Conservation (phyloP, 345 rosid species). For the Eucalyptus regnans region DNA sequence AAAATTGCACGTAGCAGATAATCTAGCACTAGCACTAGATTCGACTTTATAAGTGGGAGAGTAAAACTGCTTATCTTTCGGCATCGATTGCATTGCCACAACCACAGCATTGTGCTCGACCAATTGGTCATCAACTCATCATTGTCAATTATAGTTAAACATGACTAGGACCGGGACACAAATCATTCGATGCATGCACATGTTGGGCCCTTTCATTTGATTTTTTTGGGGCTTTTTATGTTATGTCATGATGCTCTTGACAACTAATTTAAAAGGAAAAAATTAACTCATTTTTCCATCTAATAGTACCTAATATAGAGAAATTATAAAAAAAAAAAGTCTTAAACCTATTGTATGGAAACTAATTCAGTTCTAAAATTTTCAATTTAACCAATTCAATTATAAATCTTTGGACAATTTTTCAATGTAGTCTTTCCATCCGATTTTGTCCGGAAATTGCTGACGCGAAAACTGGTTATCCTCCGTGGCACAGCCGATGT, state of each 20-base stretch:
- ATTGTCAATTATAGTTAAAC: background rate
- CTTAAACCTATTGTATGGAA: rapidly evolving
- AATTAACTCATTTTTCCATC: background rate
- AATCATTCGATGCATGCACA: background rate
- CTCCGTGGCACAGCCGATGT: rapidly evolving
- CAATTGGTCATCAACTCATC: background rate
- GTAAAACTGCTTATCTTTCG: background rate
- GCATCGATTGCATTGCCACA: background rate
- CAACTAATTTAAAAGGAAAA: background rate
- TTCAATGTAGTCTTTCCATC: rapidly evolving
- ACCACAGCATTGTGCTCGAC: background rate
- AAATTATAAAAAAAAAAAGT: background rate
- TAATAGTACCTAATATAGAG: background rate
- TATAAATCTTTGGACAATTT: background rate
- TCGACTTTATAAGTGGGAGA: background rate
- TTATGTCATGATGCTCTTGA: background rate
- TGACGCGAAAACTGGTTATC: rapidly evolving
- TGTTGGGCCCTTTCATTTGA: background rate
- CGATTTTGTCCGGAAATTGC: rapidly evolving
- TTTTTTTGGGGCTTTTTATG: background rate
- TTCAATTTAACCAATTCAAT: background rate
- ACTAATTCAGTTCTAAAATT: background rate
- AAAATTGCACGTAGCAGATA: background rate
- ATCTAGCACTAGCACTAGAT: background rate
- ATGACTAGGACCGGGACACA: background rate